phyloP scores from a whole-genome alignment of 2,329 filamentous ascomycete species.

The Aspergillus floridensis region DNA sequence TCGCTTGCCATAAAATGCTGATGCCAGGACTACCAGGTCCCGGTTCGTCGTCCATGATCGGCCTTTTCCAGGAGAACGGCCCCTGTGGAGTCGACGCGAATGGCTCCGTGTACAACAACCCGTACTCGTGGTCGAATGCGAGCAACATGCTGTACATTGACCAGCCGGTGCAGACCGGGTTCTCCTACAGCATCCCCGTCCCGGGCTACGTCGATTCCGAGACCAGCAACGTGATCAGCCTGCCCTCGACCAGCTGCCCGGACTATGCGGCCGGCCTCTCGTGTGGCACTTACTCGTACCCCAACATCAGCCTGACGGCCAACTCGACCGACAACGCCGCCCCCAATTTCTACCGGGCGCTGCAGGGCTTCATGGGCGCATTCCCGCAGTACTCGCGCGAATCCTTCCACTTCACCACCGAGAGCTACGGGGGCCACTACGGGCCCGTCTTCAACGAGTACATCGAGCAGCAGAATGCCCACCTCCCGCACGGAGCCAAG shows the following conservation, averaged over 20 bases:
- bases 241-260: slow-evolving; percentile 2
- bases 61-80: slow-evolving; percentile 34
- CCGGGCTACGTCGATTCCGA: slow-evolving; percentile 6
- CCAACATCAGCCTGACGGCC: slow-evolving; percentile 3
- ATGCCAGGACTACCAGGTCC: slow-evolving; percentile 3
- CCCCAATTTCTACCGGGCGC: slow-evolving; percentile 8
- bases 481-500: slow-evolving; percentile 6
- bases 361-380: slow-evolving; percentile 11
- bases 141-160: slow-evolving; percentile 26
- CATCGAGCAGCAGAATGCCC: slow-evolving; percentile 10
- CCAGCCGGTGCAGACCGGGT: slow-evolving; percentile 21
- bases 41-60: slow-evolving; percentile 34
- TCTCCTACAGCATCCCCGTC: slow-evolving; percentile 15
- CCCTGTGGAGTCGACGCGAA: slow-evolving; percentile 27
- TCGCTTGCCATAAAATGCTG: neutral
- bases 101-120: slow-evolving; percentile 21
- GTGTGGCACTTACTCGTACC: slow-evolving; percentile 3
- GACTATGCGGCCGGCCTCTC: neutral
- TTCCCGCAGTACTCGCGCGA: slow-evolving; percentile 9
- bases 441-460: slow-evolving; percentile 9
- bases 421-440: slow-evolving; percentile 9
- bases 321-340: slow-evolving; percentile 7
- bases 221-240: slow-evolving; percentile 1
- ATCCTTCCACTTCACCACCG: slow-evolving; percentile 8
- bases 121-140: slow-evolving; percentile 22